These are phyloP conservation scores for Eutrema heterophyllum DNA, from an alignment of 345 rosid species.

Conservation along the genomic window DNA sequence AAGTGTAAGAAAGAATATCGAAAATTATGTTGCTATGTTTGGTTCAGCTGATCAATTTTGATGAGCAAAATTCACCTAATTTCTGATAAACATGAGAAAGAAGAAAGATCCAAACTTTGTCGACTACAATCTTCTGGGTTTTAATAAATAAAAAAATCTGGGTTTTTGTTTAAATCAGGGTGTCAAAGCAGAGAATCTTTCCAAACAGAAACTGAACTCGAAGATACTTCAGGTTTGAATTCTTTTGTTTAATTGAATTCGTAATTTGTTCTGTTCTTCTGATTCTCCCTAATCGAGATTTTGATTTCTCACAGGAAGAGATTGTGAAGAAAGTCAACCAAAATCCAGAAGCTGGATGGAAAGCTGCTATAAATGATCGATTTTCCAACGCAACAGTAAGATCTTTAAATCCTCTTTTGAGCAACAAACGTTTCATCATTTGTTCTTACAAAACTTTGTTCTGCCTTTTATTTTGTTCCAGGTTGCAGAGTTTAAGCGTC, in stretches of 20 bases:
- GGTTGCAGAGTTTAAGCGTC: constrained; percentile 80
- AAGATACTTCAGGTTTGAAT: constrained; percentile 65
- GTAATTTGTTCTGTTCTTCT: not conserved
- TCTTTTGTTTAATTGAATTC: not conserved
- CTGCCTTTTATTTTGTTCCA: constrained; percentile 7
- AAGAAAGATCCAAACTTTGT: not conserved
- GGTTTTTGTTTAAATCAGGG: constrained; percentile 40
- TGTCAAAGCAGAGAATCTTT: constrained; percentile 32
- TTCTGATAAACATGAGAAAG: not conserved
- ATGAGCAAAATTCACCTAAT: not conserved
- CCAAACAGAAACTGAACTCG: constrained; percentile 62
- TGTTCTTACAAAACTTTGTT: not conserved
- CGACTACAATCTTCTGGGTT: not conserved
- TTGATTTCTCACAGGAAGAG: constrained; percentile 48
- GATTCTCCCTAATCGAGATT: constrained; percentile 1
- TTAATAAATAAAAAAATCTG: not conserved
- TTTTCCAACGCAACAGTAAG: constrained; percentile 67
- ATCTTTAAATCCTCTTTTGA: constrained; percentile 6
- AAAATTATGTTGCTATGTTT: too few relatives aligned
- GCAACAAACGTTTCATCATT: not conserved
- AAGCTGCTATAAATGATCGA: constrained; percentile 66
- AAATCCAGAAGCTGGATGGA: constrained; percentile 81
- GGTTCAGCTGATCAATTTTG: not conserved
- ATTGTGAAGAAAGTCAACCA: constrained; percentile 65
- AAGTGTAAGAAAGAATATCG: not conserved